Evolutionary conservation across 2,329 filamentous ascomycete genomes (phyloP), one percentile per base, ranked within the genome.

Genomic region (Pseudogymnoascus sp.): DNA sequence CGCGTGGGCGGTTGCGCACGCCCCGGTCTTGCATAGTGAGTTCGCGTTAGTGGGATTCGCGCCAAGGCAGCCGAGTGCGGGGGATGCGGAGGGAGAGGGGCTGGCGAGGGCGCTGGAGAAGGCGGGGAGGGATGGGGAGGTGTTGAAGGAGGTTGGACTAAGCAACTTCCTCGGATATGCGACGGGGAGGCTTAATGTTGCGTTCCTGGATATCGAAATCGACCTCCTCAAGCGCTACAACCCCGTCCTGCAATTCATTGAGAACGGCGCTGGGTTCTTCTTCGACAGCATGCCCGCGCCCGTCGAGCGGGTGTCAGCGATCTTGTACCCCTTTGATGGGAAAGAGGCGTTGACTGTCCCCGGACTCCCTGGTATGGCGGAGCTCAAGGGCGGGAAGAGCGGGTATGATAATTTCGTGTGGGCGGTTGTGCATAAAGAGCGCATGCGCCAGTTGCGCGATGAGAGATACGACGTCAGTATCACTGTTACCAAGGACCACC

Each of bases 401-500:
- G 77, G 79, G 65, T 98, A 89, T 72, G 95, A 98, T 75, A 88
- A 88, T 51, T 99, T 98, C 72, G 93, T 99, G 68, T 98, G 90
- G 85, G 93, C 92, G 61, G 78, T 99, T 69, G 93, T 98, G 67
- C 92, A 98, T 83, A 99, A 99, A 85, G 88, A 92, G 71, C 79
- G 84, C 75, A 98, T 99, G 93, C 91, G 90, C 80, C 81, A 85
- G 72, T 84, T 96, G 71, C 89, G 95, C 67, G 90, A 96, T 60
- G 92, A 96, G 68, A 90, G 95, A 71, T 99, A 97, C 78, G 95
- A 99, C 75, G 81, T 97, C 63, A 96, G 91, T 62, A 84, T 99
- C 70, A 97, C 95, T 45, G 87, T 87, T 68, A 97, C 93, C 74
- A 96, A 96, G 83, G 95, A 99, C 73, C 86, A 93, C 78, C 75